A percentile compares a stretch with the other conserved stretches of the same genome.
These are phyloP conservation scores for Ceratobasidium sp. DNA, from an alignment of 1,284 basidiomycete species.

Conservation along the genomic window DNA sequence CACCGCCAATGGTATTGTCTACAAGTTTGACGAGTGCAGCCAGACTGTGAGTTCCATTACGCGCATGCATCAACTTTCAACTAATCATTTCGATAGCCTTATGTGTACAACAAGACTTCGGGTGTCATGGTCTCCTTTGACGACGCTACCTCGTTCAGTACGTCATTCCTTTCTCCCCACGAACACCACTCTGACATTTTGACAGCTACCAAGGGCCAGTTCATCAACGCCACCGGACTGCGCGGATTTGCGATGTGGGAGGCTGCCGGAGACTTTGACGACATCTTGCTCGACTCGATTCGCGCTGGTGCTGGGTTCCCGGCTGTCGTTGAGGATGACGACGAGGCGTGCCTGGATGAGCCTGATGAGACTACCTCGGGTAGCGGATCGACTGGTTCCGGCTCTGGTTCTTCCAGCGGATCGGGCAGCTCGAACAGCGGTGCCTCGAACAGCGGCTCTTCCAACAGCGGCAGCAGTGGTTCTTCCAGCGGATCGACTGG, in stretches of 20 bases:
- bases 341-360: background rate
- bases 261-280: slow-evolving; percentile 63
- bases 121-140: slow-evolving; percentile 69
- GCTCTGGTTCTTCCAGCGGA: background rate
- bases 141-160: slow-evolving; percentile 58
- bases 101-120: slow-evolving; percentile 62
- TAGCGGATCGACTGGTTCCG: background rate
- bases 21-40: slow-evolving; percentile 66
- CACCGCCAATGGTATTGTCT: slow-evolving; percentile 56
- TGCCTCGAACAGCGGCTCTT: background rate
- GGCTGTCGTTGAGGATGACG: slow-evolving; percentile 2
- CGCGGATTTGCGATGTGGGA: slow-evolving; percentile 71
- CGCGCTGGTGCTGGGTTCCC: slow-evolving; percentile 47
- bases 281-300: slow-evolving; percentile 64
- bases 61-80: background rate
- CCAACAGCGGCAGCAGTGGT: background rate
- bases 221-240: slow-evolving; percentile 59
- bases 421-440: background rate
- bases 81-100: slow-evolving; percentile 56
- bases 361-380: background rate
- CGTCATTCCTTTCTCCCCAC: background rate
- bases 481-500: too few relatives aligned
- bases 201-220: slow-evolving; percentile 62
- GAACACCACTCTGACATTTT: background rate
- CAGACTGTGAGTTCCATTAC: slow-evolving; percentile 61